phyloP scores from a whole-genome alignment of 305 asterid species.

The Fraxinus dipetala region DNA sequence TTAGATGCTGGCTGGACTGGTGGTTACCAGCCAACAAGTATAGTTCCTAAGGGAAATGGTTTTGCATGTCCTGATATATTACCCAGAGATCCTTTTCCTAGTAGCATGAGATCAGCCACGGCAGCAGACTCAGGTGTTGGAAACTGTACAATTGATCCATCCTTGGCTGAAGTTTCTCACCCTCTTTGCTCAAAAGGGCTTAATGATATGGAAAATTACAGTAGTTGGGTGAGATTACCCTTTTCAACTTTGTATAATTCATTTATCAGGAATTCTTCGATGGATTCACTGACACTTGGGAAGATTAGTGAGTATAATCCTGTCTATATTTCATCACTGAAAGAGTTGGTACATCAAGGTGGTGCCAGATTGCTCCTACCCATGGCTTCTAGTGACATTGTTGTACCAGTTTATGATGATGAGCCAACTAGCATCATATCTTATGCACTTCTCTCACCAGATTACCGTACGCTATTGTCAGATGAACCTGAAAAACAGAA shows the following conservation, averaged over 20 bases:
- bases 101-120: conserved; percentile 20
- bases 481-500: conserved; percentile 49
- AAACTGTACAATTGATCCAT: conserved; percentile 27
- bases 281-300: conserved; percentile 43
- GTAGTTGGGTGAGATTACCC: conserved; percentile 49
- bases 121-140: conserved; percentile 33
- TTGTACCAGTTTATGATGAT: conserved; percentile 80
- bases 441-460: conserved; percentile 63
- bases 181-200: conserved; percentile 35
- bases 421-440: conserved; percentile 84
- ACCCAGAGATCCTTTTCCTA: conserved; percentile 29
- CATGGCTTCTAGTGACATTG: conserved; percentile 42
- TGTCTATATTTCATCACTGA: conserved; percentile 53
- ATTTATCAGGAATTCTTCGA: conserved; percentile 36
- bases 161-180: conserved; percentile 27
- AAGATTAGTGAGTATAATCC: conserved; percentile 53
- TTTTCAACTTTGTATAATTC: conserved; percentile 45
- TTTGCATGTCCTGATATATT: conserved; percentile 29
- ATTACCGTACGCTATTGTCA: conserved; percentile 49
- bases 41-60: conserved; percentile 28
- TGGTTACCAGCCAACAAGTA: conserved; percentile 38
- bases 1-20: conserved; percentile 74
- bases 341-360: conserved; percentile 55
- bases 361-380: conserved; percentile 69
- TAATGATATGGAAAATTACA: conserved; percentile 45